Base-by-base conservation (phyloP, 2,329 filamentous ascomycete genomes). In the Diaporthe australafricana region DNA sequence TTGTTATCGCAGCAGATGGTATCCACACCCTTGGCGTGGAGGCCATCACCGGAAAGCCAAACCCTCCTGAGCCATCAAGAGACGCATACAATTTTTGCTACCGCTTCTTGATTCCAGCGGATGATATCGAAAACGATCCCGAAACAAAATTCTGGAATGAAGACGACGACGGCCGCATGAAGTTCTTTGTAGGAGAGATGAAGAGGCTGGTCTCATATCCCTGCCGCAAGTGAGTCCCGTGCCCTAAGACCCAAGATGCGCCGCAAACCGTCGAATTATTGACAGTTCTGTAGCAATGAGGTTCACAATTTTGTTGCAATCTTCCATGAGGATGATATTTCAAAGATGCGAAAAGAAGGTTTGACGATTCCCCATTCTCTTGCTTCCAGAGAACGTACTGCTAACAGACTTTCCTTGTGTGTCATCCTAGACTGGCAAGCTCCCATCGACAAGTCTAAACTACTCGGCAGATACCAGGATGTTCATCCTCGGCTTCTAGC, bases 1-100 rank as follows among this genome's bases (percentile, higher is more conserved):
- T 86, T 3, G 79, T 86, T 22, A 77, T 87, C 45, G 84, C 81
- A 5, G 84, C 85, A 2, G 85, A 87, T 73, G 85, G 85, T 7
- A 76, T 84, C 20, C 83, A 84, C 65, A 82, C 80, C 17, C 67
- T 75, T 9, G 81, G 77, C 16, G 73, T 77, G 6, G 76, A 80
- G 68, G 72, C 73, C 4, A 74, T 82, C 6, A 68, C 80, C 22
- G 80, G 79, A 30, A 65, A 70, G 45, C 69, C 74, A 25, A 79
- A 78, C 66, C 74, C 74, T 4, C 77, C 79, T 0, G 72, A 78
- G 25, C 72, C 77, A 5, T 77, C 79, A 38, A 60, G 74, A 11
- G 65, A 75, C 1, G 70, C 78, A 25, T 78, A 78, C 62, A 82
- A 83, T 60, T 77, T 73, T 52, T 81, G 80, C 73, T 83, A 80